Conservation (phyloP, 768 basidiomycete species). For the Leccinum boreale region DNA sequence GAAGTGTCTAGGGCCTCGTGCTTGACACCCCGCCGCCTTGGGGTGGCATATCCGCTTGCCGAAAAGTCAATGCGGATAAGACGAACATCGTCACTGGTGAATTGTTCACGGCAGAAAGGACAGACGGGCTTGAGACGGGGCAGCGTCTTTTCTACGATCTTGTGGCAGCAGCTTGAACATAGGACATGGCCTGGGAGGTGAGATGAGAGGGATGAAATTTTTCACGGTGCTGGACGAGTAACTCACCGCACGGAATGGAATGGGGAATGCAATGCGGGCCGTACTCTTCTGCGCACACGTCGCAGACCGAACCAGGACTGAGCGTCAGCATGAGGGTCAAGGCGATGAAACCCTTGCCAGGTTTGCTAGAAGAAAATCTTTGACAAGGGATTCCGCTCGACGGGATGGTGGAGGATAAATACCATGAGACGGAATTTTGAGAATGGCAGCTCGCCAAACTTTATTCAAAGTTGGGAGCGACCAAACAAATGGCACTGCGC, state of each 20-base stretch:
- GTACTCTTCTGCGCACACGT: slow-evolving; percentile 88
- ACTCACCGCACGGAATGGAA: slow-evolving; percentile 74
- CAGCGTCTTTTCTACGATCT: slow-evolving; percentile 78
- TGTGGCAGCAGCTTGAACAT: slow-evolving; percentile 73
- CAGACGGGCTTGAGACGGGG: slow-evolving; percentile 69
- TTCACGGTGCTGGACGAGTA: slow-evolving; percentile 14
- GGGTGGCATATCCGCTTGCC: slow-evolving; percentile 66
- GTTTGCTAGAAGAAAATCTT: slow-evolving; percentile 37
- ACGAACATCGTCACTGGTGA: slow-evolving; percentile 63
- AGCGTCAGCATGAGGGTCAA: slow-evolving; percentile 72
- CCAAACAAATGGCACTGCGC: slow-evolving; percentile 32
- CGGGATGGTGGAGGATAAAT: slow-evolving; percentile 47
- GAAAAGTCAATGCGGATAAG: slow-evolving; percentile 78
- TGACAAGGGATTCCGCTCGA: slow-evolving; percentile 45
- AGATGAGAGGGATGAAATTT: slow-evolving; percentile 19
- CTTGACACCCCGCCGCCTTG: slow-evolving; percentile 50
- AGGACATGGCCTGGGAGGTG: slow-evolving; percentile 68
- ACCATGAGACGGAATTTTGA: slow-evolving; percentile 38
- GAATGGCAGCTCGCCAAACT: slow-evolving; percentile 27
- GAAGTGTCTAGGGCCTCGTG: slow-evolving; percentile 45
- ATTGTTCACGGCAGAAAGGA: slow-evolving; percentile 81
- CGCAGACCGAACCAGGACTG: slow-evolving; percentile 78
- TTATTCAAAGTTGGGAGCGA: slow-evolving; percentile 25
- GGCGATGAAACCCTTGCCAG: slow-evolving; percentile 38
- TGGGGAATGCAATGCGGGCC: slow-evolving; percentile 71